Evolutionary conservation across 176 grass and related monocot species (phyloP).

Genomic region (Bolboschoenus planiculmis): DNA sequence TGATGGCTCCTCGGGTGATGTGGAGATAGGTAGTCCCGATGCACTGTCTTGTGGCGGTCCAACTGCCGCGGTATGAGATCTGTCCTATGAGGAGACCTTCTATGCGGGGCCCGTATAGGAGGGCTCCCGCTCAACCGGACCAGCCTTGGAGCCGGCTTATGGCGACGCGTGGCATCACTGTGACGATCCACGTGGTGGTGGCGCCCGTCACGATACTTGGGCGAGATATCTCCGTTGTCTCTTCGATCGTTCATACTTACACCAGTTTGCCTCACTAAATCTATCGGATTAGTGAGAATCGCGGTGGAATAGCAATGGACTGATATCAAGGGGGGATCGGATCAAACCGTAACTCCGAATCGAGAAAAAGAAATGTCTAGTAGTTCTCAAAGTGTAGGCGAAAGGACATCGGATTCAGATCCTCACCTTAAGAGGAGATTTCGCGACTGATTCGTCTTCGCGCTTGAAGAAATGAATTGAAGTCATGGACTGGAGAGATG

Average conservation of each 20-base stretch:
- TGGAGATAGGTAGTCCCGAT: background rate
- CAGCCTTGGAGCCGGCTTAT: background rate
- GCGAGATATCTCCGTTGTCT: background rate
- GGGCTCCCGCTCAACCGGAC: background rate
- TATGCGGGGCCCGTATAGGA: background rate
- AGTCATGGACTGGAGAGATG: background rate
- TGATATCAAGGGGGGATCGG: background rate
- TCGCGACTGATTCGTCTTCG: background rate
- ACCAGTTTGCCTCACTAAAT: constrained; percentile 14
- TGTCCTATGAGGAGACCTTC: background rate
- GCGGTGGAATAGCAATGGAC: background rate
- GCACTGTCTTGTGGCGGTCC: background rate
- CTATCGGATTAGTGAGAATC: background rate
- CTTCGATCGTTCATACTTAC: constrained; percentile 17
- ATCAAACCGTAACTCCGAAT: background rate
- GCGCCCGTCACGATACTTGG: constrained; percentile 31
- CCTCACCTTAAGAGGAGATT: background rate
- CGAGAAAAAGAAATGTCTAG: background rate
- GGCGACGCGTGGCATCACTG: background rate
- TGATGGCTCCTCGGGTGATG: background rate
- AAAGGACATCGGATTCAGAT: background rate
- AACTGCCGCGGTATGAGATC: background rate
- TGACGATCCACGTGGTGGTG: constrained; percentile 21
- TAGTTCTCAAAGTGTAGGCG: background rate
- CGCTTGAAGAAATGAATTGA: background rate